Percentiles rank a stretch among this genome's conserved stretches.
Evolutionary conservation across 148 eudicot species (phyloP).

Genomic region (Fagopyrum esculentum): DNA sequence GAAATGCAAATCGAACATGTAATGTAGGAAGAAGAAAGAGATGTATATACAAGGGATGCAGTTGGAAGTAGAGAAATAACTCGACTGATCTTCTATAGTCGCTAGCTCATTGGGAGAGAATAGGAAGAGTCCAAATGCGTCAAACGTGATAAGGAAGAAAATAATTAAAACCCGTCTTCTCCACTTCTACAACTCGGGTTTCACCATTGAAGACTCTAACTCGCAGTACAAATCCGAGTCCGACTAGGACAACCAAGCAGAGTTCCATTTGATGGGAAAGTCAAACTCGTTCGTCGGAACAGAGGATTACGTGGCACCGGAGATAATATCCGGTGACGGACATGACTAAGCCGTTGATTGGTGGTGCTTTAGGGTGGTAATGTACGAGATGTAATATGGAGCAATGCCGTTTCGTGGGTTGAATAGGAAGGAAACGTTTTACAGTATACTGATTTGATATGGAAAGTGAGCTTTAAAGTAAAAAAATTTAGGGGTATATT

Average conservation of each 20-base stretch:
- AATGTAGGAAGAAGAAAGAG: too few species aligned
- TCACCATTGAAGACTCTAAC: constrained; percentile 31
- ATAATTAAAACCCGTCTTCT: constrained; percentile 1
- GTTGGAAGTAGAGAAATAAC: too few species aligned
- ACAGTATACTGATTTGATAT: constrained; percentile 14
- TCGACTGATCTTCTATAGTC: too few species aligned
- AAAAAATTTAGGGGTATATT: too few species aligned
- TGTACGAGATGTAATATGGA: constrained; percentile 78
- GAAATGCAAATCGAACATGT: too few species aligned
- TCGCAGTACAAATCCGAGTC: background rate
- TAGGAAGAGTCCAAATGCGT: too few species aligned
- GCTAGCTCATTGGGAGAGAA: too few species aligned
- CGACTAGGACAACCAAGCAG: constrained; percentile 16
- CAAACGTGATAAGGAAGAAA: too few species aligned
- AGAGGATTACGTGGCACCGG: constrained; percentile 89
- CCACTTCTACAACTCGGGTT: constrained; percentile 37
- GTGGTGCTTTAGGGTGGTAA: constrained; percentile 70
- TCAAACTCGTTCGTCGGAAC: constrained; percentile 89
- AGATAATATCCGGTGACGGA: constrained; percentile 58
- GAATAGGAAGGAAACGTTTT: constrained; percentile 67
- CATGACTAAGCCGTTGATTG: constrained; percentile 76
- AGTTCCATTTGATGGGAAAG: constrained; percentile 36
- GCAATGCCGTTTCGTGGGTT: constrained; percentile 65
- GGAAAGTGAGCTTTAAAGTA: too few species aligned
- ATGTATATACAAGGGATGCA: too few species aligned